Evolutionary conservation across 2,329 filamentous ascomycete genomes (phyloP).

Genomic region (Rutstroemia sp.): DNA sequence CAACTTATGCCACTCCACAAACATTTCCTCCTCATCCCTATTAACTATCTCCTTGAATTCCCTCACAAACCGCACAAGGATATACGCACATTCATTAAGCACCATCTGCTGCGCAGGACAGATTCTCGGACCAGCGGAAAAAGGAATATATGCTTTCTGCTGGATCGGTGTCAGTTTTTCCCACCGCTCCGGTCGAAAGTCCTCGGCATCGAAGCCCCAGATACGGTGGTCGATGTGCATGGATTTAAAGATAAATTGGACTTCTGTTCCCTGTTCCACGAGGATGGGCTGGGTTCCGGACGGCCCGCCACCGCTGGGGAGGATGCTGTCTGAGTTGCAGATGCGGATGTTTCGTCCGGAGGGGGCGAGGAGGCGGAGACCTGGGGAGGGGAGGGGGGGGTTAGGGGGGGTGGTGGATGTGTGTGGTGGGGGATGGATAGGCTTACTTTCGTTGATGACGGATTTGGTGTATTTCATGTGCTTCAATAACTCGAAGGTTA

Average conservation of each 20-base stretch:
- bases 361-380: background rate
- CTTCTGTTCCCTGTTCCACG: constrained; percentile 16
- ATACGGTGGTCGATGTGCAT: constrained; percentile 32
- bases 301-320: constrained; percentile 19
- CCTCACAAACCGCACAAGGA: background rate
- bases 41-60: background rate
- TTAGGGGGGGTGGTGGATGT: too few species aligned
- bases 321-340: background rate
- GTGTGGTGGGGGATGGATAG: too few species aligned
- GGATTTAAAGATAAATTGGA: constrained; percentile 17
- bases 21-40: background rate
- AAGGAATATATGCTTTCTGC: background rate
- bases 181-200: constrained; percentile 35
- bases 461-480: constrained; percentile 45
- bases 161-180: constrained; percentile 16
- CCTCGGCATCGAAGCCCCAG: constrained; percentile 31
- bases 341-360: background rate
- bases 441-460: constrained; percentile 45
- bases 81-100: background rate
- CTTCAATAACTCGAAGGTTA: constrained; percentile 32
- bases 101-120: constrained; percentile 2
- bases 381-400: too few species aligned
- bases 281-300: constrained; percentile 21
- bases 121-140: background rate
- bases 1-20: background rate